phyloP scores from a whole-genome alignment of 345 rosid genomes.

The Camelina hispida region DNA sequence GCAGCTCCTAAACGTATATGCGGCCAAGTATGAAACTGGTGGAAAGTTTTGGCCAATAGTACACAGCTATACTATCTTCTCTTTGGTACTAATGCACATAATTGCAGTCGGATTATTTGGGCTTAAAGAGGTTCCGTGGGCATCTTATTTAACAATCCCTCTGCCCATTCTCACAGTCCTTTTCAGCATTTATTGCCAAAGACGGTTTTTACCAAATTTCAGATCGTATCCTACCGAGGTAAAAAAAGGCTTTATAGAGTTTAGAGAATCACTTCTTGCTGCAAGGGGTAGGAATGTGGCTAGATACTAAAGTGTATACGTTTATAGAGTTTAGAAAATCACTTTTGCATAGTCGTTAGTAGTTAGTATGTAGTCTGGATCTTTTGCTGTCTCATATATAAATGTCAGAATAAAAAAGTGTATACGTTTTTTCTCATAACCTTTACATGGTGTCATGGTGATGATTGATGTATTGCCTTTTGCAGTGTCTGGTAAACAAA shows the following conservation, averaged over 20 bases:
- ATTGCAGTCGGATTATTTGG: constrained; percentile 88
- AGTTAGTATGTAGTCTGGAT: constrained; percentile 9
- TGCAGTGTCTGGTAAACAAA: constrained; percentile 79
- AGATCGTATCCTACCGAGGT: constrained; percentile 83
- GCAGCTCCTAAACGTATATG: constrained; percentile 84
- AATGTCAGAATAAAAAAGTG: neutral
- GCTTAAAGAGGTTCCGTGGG: constrained; percentile 75
- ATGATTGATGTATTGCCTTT: neutral
- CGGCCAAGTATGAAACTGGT: constrained; percentile 72
- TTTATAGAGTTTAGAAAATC: too few species aligned
- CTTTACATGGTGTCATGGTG: neutral
- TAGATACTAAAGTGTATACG: neutral
- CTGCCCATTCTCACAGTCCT: constrained; percentile 80
- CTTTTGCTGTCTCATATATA: neutral
- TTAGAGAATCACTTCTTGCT: neutral
- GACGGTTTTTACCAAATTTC: constrained; percentile 72
- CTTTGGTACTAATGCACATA: constrained; percentile 83
- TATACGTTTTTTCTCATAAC: neutral
- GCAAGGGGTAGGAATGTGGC: neutral
- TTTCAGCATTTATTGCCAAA: constrained; percentile 77
- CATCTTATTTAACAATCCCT: constrained; percentile 73
- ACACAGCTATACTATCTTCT: constrained; percentile 71
- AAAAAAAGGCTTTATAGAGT: constrained; percentile 34
- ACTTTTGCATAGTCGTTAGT: neutral
- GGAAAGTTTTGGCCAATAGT: constrained; percentile 87